phyloP scores from a whole-genome alignment of 2,329 filamentous ascomycete species.

The Sporothrix pallida region DNA sequence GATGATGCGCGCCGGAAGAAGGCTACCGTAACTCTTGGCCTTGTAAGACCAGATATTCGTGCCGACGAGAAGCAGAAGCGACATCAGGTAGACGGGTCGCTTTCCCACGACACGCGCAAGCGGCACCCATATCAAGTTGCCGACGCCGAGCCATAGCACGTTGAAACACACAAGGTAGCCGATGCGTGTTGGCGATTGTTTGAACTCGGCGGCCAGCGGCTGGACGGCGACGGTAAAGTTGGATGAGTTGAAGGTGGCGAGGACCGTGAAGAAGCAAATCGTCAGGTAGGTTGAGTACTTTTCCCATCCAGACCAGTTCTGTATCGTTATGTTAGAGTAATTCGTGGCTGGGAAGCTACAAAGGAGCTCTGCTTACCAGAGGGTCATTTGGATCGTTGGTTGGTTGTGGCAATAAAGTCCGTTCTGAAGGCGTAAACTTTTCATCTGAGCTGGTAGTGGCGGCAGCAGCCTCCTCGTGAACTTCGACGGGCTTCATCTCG shows the following conservation, averaged over 20 bases:
- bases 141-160: background rate
- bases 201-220: background rate
- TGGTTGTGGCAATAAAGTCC: background rate
- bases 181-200: background rate
- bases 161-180: constrained; percentile 6
- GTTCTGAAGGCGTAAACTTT: background rate
- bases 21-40: background rate
- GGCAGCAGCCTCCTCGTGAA: background rate
- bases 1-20: background rate
- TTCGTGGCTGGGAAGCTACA: background rate
- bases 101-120: background rate
- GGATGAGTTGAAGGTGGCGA: constrained; percentile 3
- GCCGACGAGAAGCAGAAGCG: background rate
- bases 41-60: background rate
- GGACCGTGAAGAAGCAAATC: background rate
- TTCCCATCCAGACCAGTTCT: constrained; percentile 2
- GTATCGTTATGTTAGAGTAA: background rate
- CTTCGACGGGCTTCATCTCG: background rate
- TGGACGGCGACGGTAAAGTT: constrained; percentile 8
- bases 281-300: constrained; percentile 9
- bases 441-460: background rate
- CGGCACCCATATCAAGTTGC: background rate
- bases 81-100: background rate
- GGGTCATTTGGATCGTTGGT: constrained; percentile 3
- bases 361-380: background rate